Conservation (phyloP, 2,329 filamentous ascomycete species). For the Fusarium decemcellulare region DNA sequence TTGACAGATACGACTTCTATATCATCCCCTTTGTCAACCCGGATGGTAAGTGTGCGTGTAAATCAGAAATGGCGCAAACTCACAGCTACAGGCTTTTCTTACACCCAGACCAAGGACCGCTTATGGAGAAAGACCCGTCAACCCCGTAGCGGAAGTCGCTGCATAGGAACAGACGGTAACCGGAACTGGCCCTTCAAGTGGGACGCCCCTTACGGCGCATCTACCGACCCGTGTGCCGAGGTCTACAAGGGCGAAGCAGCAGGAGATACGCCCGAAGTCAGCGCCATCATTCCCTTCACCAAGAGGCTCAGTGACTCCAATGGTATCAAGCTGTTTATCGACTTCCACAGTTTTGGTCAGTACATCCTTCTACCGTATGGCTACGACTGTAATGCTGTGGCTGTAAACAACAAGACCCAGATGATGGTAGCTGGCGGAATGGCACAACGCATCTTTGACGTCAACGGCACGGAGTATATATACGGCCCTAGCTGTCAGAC, state of each 20-base stretch:
- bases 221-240: slow-evolving; percentile 8
- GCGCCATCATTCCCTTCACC: slow-evolving; percentile 56
- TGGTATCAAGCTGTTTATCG: slow-evolving; percentile 73
- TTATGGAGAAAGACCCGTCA: slow-evolving; percentile 13
- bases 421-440: slow-evolving; percentile 58
- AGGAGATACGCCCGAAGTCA: slow-evolving; percentile 63
- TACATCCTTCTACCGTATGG: slow-evolving; percentile 70
- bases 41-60: slow-evolving; percentile 59
- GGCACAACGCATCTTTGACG: slow-evolving; percentile 12
- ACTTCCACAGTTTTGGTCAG: slow-evolving; percentile 75
- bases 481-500: slow-evolving; percentile 69
- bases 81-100: slow-evolving; percentile 34
- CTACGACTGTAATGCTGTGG: slow-evolving; percentile 66
- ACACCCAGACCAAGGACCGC: slow-evolving; percentile 5
- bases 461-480: slow-evolving; percentile 29
- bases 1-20: slow-evolving; percentile 77
- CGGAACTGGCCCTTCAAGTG: slow-evolving; percentile 18
- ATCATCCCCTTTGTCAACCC: slow-evolving; percentile 74
- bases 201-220: not conserved
- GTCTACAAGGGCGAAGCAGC: slow-evolving; percentile 10
- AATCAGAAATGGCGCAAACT: not conserved
- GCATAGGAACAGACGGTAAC: slow-evolving; percentile 12
- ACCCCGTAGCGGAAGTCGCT: slow-evolving; percentile 1
- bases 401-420: slow-evolving; percentile 63
- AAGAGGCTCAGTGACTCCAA: slow-evolving; percentile 43